Percentiles rank a stretch among this genome's conserved stretches.
Evolutionary conservation across 2,329 filamentous ascomycete genomes (phyloP).

Genomic region (Conoideocrella luteorostrata): DNA sequence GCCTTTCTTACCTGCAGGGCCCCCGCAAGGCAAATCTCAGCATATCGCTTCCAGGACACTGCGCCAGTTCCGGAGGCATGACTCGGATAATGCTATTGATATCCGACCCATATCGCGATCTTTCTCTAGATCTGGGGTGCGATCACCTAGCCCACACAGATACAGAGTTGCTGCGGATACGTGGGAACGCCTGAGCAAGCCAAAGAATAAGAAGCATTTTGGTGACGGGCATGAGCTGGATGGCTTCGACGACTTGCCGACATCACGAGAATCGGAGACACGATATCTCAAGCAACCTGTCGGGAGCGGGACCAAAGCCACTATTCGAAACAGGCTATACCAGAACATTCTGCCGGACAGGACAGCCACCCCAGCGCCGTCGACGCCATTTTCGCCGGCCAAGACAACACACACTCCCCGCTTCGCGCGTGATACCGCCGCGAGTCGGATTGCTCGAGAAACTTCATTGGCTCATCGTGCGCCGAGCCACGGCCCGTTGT

Average conservation of each 20-base stretch:
- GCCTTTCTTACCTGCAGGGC: conserved; percentile 76
- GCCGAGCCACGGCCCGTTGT: conserved; percentile 46
- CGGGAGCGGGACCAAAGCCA: conserved; percentile 60
- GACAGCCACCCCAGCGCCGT: conserved; percentile 45
- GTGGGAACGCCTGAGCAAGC: conserved; percentile 67
- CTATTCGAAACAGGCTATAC: conserved; percentile 49
- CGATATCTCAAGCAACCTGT: conserved; percentile 76
- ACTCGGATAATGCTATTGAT: conserved; percentile 66
- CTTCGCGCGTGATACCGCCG: conserved; percentile 59
- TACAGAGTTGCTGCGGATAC: conserved; percentile 39
- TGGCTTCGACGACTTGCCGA: conserved; percentile 89
- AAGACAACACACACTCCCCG: conserved; percentile 46
- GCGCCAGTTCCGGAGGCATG: conserved; percentile 69
- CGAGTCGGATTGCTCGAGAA: conserved; percentile 59
- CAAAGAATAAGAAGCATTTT: conserved; percentile 53
- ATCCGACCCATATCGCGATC: conserved; percentile 50
- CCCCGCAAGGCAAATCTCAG: conserved; percentile 67
- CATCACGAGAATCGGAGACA: conserved; percentile 73
- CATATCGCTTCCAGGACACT: conserved; percentile 67
- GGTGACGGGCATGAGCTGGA: conserved; percentile 91
- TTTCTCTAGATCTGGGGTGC: conserved; percentile 50
- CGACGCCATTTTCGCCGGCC: conserved; percentile 51
- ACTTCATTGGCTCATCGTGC: conserved; percentile 54
- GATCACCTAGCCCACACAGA: conserved; percentile 54
- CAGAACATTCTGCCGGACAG: conserved; percentile 51